Evolutionary conservation across 2,329 filamentous ascomycete species (phyloP), one percentile per base, ranked within the genome.

Genomic region (Trichoderma guizhouense): DNA sequence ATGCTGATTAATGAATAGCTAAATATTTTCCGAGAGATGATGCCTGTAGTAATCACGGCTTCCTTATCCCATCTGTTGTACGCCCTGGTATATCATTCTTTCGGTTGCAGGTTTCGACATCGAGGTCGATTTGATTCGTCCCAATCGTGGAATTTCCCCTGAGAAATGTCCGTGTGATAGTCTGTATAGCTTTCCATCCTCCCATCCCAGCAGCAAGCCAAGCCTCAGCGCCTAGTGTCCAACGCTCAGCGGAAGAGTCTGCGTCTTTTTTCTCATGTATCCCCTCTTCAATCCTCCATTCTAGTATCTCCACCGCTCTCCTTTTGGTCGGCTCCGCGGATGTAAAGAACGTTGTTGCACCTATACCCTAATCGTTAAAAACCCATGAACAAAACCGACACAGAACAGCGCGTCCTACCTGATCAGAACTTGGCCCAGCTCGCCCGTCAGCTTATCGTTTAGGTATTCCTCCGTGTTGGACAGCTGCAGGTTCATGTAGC

Each of bases 401-500:
- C n/a, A 18, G n/a, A 21, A 3, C 51, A 4, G 21, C 24, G 21
- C 57, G 26, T 21, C 85, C 73, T 83, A 97, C 92, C 95, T 87
- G 79, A 99, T 98, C 78, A 99, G 83, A 60, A 99, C 95, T 83
- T 97, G 92, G 7, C 96, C 96, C 75, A 99, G 84, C 63, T 89
- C 89, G 71, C 94, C 95, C 43, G 92, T 94, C 81, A 90, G 91
- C 87, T 97, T 93, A 76, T 93, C 92, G 80, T 94, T 90, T 79
- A 97, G 93, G 83, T 92, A 98, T 83, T 99, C 96, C 84, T 97
- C 93, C 66, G 95, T 95, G 78, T 92, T 91, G 76, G 91, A 90
- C 74, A 99, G 89, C 84, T 98, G 94, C 75, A 99, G 91, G 86
- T 99, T 99, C 95, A 99, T 98, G 86, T 99, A 99, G 80, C 93